Evolutionary conservation across 352 stramenopile species (phyloP), one percentile per base, ranked within the genome.

Genomic region (Pythium insidiosum): DNA sequence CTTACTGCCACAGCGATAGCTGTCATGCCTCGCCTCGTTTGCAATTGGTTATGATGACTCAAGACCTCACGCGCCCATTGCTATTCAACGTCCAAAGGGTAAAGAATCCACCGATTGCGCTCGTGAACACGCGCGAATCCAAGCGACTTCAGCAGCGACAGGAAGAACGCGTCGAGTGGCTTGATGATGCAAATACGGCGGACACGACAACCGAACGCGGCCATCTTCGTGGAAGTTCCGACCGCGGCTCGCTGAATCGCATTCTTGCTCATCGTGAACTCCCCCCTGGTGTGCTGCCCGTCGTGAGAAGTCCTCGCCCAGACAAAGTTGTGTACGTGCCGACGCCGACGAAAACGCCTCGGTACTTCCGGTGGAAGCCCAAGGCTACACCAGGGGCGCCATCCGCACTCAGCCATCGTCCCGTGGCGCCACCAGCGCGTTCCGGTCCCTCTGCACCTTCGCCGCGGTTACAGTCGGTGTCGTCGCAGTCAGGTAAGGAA

Each of bases 291-390:
- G 68, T 56, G n/a, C 56, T 86, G 1, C 73, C 73, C n/a, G 60
- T 67, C 24, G 53, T 86, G 12, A 58, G 66, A 9, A 81, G 66
- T 23, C 58, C 63, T 2, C 56, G 68, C 2, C 50, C 56, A 0
- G 47, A 72, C 20, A 84, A 76, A 35, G 31, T 24, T 5, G 22
- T 29, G 4, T 84, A 79, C 50, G 34, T 68, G 1, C 50, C 63
- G 9, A 61, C 39, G 1, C 70, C 73, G 9, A 63, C 68, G 5
- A 66, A 69, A 22, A 84, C 71, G 0, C 73, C 71, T 0, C 56
- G 70, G 39, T 86, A 86, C 47, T 86, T 84, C 43, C 64, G 70
- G 16, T 86, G 68, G 73, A 82, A 78, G 24, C 61, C 52, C 3
- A 54, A 68, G 9, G 29, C 38, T 9, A n/a, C 1, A 44, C 53